These are phyloP conservation scores for Vitis rupestris DNA, from an alignment of 164 flowering plant species.

Conservation along the genomic window DNA sequence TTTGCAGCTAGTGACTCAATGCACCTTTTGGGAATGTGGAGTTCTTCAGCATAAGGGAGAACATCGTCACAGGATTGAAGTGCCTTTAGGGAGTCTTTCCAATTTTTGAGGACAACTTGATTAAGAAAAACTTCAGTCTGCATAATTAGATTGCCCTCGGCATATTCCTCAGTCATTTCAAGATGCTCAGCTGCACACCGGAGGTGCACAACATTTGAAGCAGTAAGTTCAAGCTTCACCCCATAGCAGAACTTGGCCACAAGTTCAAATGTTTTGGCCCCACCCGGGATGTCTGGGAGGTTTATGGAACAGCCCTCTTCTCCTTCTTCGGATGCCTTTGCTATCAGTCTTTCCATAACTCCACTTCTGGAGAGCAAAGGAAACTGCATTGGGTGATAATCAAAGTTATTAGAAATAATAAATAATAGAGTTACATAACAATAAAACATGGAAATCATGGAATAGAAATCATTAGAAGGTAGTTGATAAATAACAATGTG, in stretches of 20 bases:
- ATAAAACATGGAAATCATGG: neutral
- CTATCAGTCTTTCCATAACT: slow-evolving; percentile 71
- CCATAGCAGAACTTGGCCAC: slow-evolving; percentile 96
- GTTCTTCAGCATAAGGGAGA: slow-evolving; percentile 73
- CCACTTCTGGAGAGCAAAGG: slow-evolving; percentile 93
- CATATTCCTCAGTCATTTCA: slow-evolving; percentile 90
- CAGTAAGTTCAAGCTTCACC: slow-evolving; percentile 84
- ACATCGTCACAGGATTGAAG: slow-evolving; percentile 81
- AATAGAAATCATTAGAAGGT: too few species aligned
- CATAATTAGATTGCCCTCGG: slow-evolving; percentile 73
- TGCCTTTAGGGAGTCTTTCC: slow-evolving; percentile 87
- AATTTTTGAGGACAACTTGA: slow-evolving; percentile 68
- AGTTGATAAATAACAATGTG: too few species aligned
- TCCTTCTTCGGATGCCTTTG: slow-evolving; percentile 56
- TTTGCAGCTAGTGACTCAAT: slow-evolving; percentile 72
- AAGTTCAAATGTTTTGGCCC: slow-evolving; percentile 81
- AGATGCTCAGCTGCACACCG: slow-evolving; percentile 85
- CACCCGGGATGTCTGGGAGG: slow-evolving; percentile 74
- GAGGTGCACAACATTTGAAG: slow-evolving; percentile 80
- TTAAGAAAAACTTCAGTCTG: slow-evolving; percentile 80
- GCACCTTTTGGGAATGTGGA: slow-evolving; percentile 66
- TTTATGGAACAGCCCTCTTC: slow-evolving; percentile 56
- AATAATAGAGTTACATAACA: neutral
- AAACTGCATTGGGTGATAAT: slow-evolving; percentile 49
- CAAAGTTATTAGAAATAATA: slow-evolving; percentile 3